phyloP scores from a whole-genome alignment of 345 rosid genomes.

The Litchi chinensis region DNA sequence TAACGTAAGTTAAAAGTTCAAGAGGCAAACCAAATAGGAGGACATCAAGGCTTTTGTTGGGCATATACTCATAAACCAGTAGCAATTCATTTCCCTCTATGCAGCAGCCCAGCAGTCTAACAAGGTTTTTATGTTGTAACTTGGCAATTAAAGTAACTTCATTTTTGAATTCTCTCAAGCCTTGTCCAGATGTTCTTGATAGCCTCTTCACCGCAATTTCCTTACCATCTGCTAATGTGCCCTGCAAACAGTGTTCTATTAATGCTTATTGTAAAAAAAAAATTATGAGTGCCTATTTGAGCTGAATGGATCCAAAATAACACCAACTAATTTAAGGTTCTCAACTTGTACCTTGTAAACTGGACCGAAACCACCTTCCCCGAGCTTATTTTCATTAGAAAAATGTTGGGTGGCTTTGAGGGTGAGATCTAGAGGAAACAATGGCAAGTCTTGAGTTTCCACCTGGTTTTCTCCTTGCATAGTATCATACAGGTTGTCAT shows the following conservation, averaged over 20 bases:
- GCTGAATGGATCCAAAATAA: too few species aligned
- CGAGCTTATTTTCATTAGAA: conserved; percentile 35
- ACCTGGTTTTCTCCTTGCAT: conserved; percentile 1
- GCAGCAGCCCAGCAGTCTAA: conserved; percentile 32
- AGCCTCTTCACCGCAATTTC: conserved; percentile 25
- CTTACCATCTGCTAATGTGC: conserved; percentile 11
- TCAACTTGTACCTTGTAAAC: conserved; percentile 35
- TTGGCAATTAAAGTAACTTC: conserved; percentile 25
- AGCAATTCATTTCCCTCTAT: conserved; percentile 25
- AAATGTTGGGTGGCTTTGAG: conserved; percentile 28
- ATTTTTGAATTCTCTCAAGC: conserved; percentile 29
- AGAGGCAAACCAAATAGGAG: conserved; percentile 26
- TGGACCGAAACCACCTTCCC: conserved; percentile 49
- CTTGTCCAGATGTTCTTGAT: conserved; percentile 30
- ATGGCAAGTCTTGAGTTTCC: conserved; percentile 21
- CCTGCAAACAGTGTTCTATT: not conserved
- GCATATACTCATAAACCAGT: conserved; percentile 31
- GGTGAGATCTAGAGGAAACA: conserved; percentile 21
- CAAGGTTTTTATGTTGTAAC: conserved; percentile 33
- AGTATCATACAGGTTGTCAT: not conserved
- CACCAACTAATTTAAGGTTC: not conserved
- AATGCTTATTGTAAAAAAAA: not conserved
- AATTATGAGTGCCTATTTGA: not conserved
- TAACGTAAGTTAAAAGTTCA: not conserved
- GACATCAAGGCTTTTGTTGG: conserved; percentile 31